Conservation (phyloP, 495 filamentous ascomycete species). For the Daldinia vernicosa region DNA sequence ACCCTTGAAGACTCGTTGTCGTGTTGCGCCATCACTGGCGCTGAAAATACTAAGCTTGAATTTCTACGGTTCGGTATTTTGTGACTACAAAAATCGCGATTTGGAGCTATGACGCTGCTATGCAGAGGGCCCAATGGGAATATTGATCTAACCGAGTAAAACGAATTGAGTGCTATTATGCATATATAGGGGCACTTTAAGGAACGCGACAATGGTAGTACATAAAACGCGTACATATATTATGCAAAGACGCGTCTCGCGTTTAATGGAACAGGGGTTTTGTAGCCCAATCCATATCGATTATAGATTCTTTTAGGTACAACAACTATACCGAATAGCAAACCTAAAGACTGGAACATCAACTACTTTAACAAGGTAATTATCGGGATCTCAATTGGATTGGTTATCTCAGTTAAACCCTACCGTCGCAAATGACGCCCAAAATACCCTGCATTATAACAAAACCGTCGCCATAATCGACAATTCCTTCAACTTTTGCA, state of each 20-base stretch:
- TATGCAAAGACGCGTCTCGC: slow-evolving; percentile 31
- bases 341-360: neutral
- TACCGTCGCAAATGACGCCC: slow-evolving; percentile 27
- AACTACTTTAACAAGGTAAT: neutral
- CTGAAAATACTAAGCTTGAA: neutral
- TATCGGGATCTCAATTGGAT: neutral
- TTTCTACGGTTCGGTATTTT: slow-evolving; percentile 22
- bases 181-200: slow-evolving; percentile 25
- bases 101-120: slow-evolving; percentile 33
- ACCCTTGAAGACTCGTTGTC: slow-evolving; percentile 32
- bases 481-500: slow-evolving; percentile 5
- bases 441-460: neutral
- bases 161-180: slow-evolving; percentile 11
- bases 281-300: neutral
- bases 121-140: slow-evolving; percentile 7
- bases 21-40: slow-evolving; percentile 44
- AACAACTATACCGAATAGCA: slow-evolving; percentile 2
- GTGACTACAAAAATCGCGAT: slow-evolving; percentile 12
- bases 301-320: slow-evolving; percentile 4
- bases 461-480: slow-evolving; percentile 15
- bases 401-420: neutral
- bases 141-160: neutral
- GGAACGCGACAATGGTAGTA: slow-evolving; percentile 15
- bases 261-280: slow-evolving; percentile 26
- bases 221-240: slow-evolving; percentile 13